Conservation (phyloP, 768 basidiomycete species). For the Grammothele lineata region DNA sequence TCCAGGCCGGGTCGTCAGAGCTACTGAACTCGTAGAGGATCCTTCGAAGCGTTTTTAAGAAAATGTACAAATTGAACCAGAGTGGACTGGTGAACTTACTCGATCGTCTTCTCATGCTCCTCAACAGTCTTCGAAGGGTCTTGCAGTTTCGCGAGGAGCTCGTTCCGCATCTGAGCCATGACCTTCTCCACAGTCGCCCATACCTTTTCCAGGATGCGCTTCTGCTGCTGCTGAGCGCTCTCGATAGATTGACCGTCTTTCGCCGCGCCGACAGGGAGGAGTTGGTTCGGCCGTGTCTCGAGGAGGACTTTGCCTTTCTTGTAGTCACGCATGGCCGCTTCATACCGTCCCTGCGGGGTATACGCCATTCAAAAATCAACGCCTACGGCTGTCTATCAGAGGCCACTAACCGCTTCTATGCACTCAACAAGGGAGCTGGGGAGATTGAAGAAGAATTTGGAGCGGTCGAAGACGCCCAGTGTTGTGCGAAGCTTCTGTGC, state of each 20-base stretch:
- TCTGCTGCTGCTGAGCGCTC: conserved; percentile 71
- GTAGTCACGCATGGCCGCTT: conserved; percentile 91
- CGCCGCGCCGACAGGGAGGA: conserved; percentile 62
- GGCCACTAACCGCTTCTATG: conserved; percentile 70
- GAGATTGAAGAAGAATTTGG: conserved; percentile 98
- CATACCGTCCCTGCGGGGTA: conserved; percentile 80
- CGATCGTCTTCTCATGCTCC: conserved; percentile 95
- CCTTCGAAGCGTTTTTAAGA: too few relatives aligned
- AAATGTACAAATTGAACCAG: not conserved
- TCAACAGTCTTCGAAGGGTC: conserved; percentile 79
- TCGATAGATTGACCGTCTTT: conserved; percentile 51
- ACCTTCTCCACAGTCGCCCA: conserved; percentile 95
- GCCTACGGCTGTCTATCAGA: conserved; percentile 2
- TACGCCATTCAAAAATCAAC: not conserved
- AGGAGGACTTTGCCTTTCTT: conserved; percentile 93
- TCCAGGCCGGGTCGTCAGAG: conserved; percentile 91
- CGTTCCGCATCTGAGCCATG: conserved; percentile 84
- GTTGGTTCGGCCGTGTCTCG: conserved; percentile 83
- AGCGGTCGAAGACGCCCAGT: conserved; percentile 91
- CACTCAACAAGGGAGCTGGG: conserved; percentile 85
- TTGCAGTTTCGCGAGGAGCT: conserved; percentile 73
- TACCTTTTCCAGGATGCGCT: conserved; percentile 91
- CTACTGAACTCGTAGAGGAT: conserved; percentile 84
- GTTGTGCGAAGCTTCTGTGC: conserved; percentile 91
- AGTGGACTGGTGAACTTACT: conserved; percentile 47